Base-by-base conservation (phyloP, 1,139 yeast genomes). In the Oligophagozyma castellii region DNA sequence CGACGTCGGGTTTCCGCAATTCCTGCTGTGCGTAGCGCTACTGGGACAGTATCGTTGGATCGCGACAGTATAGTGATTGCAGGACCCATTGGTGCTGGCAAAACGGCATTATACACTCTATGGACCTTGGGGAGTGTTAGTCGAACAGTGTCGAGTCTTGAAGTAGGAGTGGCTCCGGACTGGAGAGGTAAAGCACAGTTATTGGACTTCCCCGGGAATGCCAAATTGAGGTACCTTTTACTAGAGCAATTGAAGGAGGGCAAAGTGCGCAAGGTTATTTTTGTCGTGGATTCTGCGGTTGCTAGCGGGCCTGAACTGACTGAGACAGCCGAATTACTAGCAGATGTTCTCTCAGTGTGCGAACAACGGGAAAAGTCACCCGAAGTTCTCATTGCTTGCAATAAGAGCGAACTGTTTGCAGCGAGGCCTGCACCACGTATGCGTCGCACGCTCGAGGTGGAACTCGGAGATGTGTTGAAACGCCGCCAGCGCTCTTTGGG, bases 151-250 rank as follows among this genome's bases (percentile, higher is more conserved):
- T n/a, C n/a, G n/a, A n/a, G n/a, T n/a, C n/a, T n/a, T n/a, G n/a
- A n/a, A n/a, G n/a, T n/a, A n/a, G n/a, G n/a, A n/a, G n/a, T n/a
- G n/a, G n/a, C n/a, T n/a, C n/a, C n/a, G n/a, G n/a, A n/a, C n/a
- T n/a, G n/a, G n/a, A n/a, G n/a, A n/a, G n/a, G n/a, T n/a, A n/a
- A n/a, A n/a, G n/a, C n/a, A n/a, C n/a, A n/a, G 22, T 50, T 84
- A 26, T 64, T 77, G 29, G 96, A 86, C 48, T 73, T 74, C 41
- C 96, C 96, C 2, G 95, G 95, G 5, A 89, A 79, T 53, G 58
- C 69, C 33, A 84, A 83, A 50, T 68, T 84, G 40, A 69, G 68
- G 35, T 66, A 66, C 27, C 56, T 67, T 28, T 48, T 63, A 11
- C 59, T 63, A 14, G 66, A 66, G 27, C 56, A 61, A 23, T 59